Conservation (phyloP, 2,329 filamentous ascomycete genomes). For the Fusarium cicatricum region DNA sequence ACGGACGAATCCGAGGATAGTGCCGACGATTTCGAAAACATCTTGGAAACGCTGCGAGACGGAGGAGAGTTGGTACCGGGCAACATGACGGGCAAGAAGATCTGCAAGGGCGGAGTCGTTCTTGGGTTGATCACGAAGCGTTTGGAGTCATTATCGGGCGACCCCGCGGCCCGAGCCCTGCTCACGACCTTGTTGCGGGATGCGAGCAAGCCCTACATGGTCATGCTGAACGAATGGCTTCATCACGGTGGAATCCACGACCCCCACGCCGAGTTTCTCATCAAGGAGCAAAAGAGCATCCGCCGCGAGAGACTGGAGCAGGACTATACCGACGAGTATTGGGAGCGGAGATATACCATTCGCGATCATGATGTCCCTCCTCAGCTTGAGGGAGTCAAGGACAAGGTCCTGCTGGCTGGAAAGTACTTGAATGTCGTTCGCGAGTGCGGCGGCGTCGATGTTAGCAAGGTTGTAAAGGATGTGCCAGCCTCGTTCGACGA, state of each 20-base stretch:
- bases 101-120: constrained; percentile 97
- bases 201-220: constrained; percentile 93
- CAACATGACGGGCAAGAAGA: constrained; percentile 84
- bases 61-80: constrained; percentile 83
- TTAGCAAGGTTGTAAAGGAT: constrained; percentile 86
- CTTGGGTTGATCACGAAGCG: constrained; percentile 85
- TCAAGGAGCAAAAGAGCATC: constrained; percentile 97
- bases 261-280: constrained; percentile 90
- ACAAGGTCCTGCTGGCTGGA: constrained; percentile 92
- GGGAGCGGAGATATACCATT: constrained; percentile 97
- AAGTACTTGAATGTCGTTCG: constrained; percentile 98
- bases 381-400: constrained; percentile 88
- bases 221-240: constrained; percentile 98
- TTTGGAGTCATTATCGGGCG: constrained; percentile 89
- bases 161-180: constrained; percentile 84
- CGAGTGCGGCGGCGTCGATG: constrained; percentile 94
- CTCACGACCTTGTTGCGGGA: constrained; percentile 85
- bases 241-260: constrained; percentile 96
- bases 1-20: constrained; percentile 76
- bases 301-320: constrained; percentile 88
- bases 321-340: constrained; percentile 99
- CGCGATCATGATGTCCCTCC: constrained; percentile 91
- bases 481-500: constrained; percentile 95
- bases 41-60: constrained; percentile 87
- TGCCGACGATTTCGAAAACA: constrained; percentile 88